Conservation (phyloP, 208 protist species). For the Borovskyia barvae region DNA sequence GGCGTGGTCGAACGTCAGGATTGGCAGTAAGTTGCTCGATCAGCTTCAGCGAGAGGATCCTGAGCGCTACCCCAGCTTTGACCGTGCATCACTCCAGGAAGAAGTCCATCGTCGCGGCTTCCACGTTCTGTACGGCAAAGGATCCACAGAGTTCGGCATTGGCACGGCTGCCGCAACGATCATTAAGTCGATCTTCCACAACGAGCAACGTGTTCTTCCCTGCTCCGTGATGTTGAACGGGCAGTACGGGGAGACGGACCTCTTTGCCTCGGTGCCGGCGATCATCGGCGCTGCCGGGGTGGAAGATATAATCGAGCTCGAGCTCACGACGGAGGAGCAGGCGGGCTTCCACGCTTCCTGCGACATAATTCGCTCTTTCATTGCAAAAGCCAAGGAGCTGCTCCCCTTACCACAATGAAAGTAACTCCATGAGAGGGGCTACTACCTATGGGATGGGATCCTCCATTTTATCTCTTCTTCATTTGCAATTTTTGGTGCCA, state of each 20-base stretch:
- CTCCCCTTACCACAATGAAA: constrained; percentile 19
- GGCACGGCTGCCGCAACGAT: constrained; percentile 32
- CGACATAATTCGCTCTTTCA: constrained; percentile 34
- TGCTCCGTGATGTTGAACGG: constrained; percentile 44
- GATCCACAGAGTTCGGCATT: constrained; percentile 54
- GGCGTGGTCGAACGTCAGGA: constrained; percentile 32
- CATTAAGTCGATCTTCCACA: constrained; percentile 44
- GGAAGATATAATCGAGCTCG: constrained; percentile 38
- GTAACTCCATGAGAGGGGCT: too few species aligned
- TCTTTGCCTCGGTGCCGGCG: constrained; percentile 43
- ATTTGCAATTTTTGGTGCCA: too few species aligned
- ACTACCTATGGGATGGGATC: too few species aligned
- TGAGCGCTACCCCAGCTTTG: constrained; percentile 39
- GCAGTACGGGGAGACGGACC: constrained; percentile 37
- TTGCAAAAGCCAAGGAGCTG: constrained; percentile 24
- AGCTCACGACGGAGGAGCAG: constrained; percentile 35
- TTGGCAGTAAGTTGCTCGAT: constrained; percentile 38
- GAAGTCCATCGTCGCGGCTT: constrained; percentile 42
- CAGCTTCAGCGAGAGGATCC: constrained; percentile 37
- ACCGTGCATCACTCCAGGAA: constrained; percentile 30
- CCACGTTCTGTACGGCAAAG: constrained; percentile 41
- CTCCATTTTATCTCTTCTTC: too few species aligned
- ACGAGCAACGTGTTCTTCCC: constrained; percentile 41
- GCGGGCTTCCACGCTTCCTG: constrained; percentile 35
- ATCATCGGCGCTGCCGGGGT: constrained; percentile 31